phyloP scores from a whole-genome alignment of 805 yeast genomes.

The Wickerhamiella shivajii region DNA sequence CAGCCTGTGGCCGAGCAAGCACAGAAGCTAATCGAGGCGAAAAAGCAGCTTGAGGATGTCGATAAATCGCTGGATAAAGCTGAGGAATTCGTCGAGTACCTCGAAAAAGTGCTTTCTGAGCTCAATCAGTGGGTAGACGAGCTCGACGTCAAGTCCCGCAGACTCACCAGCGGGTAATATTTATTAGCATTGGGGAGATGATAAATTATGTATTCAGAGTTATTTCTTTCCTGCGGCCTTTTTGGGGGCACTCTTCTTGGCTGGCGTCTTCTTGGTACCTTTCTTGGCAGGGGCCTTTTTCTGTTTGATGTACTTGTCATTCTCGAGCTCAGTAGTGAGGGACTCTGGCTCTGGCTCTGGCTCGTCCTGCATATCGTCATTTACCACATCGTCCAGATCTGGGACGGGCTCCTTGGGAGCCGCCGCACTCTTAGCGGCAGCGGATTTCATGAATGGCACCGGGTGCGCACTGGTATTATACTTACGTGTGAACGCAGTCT shows the following conservation, averaged over 20 bases:
- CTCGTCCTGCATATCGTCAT: constrained; percentile 31
- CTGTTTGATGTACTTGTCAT: constrained; percentile 19
- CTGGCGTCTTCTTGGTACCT: constrained; percentile 2
- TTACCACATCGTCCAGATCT: constrained; percentile 58
- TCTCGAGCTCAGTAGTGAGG: constrained; percentile 29
- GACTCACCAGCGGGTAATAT: constrained; percentile 1
- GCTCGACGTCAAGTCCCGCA: constrained; percentile 8
- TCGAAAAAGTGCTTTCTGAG: constrained; percentile 1
- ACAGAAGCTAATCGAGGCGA: not conserved
- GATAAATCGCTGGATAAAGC: constrained; percentile 2
- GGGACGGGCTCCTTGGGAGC: constrained; percentile 30
- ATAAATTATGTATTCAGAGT: too few relatives aligned
- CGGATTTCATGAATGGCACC: constrained; percentile 52
- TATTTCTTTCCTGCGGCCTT: constrained; percentile 1
- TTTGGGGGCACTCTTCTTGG: constrained; percentile 4
- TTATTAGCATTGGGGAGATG: not conserved
- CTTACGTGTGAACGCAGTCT: constrained; percentile 72
- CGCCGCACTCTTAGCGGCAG: constrained; percentile 27
- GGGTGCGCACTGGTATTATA: constrained; percentile 74
- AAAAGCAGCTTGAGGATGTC: not conserved
- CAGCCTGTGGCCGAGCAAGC: constrained; percentile 2
- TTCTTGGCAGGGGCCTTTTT: constrained; percentile 8
- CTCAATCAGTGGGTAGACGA: constrained; percentile 8
- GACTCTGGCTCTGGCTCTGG: constrained; percentile 23
- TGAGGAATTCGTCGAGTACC: constrained; percentile 3